phyloP scores from a whole-genome alignment of 1,284 basidiomycete genomes.

The Phlebopus sp. region DNA sequence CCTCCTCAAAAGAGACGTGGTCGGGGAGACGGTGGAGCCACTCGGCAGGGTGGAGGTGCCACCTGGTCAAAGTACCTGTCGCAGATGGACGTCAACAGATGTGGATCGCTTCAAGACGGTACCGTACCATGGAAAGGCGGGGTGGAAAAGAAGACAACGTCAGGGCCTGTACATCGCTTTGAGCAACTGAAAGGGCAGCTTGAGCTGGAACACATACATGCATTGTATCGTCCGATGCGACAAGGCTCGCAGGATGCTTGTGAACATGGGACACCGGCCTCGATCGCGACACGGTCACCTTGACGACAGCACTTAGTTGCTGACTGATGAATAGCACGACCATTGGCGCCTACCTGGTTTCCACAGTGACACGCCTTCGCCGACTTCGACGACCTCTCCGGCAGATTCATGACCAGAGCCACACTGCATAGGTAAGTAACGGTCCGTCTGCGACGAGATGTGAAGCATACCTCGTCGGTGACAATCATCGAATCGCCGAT shows the following conservation, averaged over 20 bases:
- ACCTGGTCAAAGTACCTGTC: constrained; percentile 52
- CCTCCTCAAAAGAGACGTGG: constrained; percentile 59
- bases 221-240: constrained; percentile 55
- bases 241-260: constrained; percentile 56
- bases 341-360: constrained; percentile 40
- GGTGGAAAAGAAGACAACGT: constrained; percentile 61
- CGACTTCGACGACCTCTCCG: constrained; percentile 46
- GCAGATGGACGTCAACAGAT: neutral
- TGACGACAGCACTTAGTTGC: neutral
- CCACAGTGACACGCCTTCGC: constrained; percentile 61
- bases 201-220: constrained; percentile 33
- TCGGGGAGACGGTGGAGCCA: constrained; percentile 63
- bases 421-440: neutral
- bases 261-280: constrained; percentile 62
- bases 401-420: constrained; percentile 39
- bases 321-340: too few relatives aligned
- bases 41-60: constrained; percentile 61
- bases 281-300: constrained; percentile 66
- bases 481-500: constrained; percentile 67
- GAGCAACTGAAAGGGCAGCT: constrained; percentile 2
- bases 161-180: constrained; percentile 35
- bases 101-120: too few relatives aligned
- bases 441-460: neutral
- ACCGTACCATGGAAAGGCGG: constrained; percentile 41
- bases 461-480: constrained; percentile 48